Conservation (phyloP, 1,284 basidiomycete species). For the Leccinum huronense region DNA sequence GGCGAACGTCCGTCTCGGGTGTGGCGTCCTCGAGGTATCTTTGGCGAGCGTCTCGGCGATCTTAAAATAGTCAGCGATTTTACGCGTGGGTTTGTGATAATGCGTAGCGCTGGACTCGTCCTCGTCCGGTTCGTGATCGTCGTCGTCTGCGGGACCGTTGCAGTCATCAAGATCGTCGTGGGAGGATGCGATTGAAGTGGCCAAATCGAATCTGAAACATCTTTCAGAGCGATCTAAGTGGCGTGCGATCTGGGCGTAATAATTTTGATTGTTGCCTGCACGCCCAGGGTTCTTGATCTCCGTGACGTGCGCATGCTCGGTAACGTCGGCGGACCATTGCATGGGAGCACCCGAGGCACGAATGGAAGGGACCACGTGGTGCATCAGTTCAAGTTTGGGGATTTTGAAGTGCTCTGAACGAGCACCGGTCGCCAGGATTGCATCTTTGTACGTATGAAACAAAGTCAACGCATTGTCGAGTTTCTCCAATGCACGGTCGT, state of each 20-base stretch:
- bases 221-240: neutral
- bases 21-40: neutral
- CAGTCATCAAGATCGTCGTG: neutral
- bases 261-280: neutral
- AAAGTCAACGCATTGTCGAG: neutral
- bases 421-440: neutral
- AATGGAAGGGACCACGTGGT: neutral
- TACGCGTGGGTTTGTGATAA: neutral
- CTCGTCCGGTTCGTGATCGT: neutral
- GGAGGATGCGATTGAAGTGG: neutral
- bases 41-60: neutral
- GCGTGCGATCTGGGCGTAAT: neutral
- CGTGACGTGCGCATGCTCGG: neutral
- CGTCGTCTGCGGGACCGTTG: neutral
- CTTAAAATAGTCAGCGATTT: neutral
- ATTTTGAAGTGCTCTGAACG: neutral
- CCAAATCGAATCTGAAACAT: slow-evolving; percentile 2
- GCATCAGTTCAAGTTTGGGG: slow-evolving; percentile 7
- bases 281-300: neutral
- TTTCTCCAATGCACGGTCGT: neutral
- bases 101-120: neutral
- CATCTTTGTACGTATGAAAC: slow-evolving; percentile 6
- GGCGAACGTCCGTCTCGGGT: neutral
- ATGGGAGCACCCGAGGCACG: neutral
- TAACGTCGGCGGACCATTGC: neutral